Percentiles rank a stretch among this genome's conserved stretches.
These are phyloP conservation scores for Liquidambar formosana DNA, from an alignment of 164 flowering plant genomes.

Conservation along the genomic window DNA sequence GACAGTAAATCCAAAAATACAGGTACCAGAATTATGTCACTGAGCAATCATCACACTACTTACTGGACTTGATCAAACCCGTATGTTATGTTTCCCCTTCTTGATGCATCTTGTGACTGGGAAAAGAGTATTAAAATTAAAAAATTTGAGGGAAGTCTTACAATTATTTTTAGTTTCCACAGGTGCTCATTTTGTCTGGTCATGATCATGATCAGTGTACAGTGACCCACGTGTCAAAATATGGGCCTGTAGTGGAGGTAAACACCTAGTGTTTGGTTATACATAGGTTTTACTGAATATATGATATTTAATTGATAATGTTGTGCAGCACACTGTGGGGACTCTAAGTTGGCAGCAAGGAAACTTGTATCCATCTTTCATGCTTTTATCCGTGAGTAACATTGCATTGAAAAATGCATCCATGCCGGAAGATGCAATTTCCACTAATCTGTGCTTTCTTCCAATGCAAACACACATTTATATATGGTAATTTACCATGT, in stretches of 20 bases:
- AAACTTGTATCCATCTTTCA: conserved; percentile 91
- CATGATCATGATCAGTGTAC: conserved; percentile 99
- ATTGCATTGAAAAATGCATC: conserved; percentile 33
- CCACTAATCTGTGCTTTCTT: conserved; percentile 73
- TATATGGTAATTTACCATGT: conserved; percentile 58
- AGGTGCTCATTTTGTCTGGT: conserved; percentile 84
- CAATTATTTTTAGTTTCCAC: conserved; percentile 16
- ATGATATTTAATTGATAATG: conserved; percentile 18
- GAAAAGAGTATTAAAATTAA: neutral
- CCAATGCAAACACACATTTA: conserved; percentile 77
- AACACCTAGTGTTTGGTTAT: conserved; percentile 2
- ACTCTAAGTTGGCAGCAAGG: conserved; percentile 98
- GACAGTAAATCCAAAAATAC: conserved; percentile 14
- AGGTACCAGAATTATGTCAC: conserved; percentile 91
- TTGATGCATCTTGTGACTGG: neutral
- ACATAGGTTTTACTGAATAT: conserved; percentile 1
- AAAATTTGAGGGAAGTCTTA: neutral
- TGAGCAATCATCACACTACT: conserved; percentile 53
- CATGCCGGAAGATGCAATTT: conserved; percentile 38
- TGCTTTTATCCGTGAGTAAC: conserved; percentile 70
- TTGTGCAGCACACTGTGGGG: conserved; percentile 84
- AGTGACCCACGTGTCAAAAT: conserved; percentile 52
- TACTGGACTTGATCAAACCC: conserved; percentile 70
- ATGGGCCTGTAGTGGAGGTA: conserved; percentile 70
- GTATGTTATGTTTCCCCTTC: conserved; percentile 40